Conservation (phyloP, 1,139 yeast genomes). For the Taphrina flavorubra region DNA sequence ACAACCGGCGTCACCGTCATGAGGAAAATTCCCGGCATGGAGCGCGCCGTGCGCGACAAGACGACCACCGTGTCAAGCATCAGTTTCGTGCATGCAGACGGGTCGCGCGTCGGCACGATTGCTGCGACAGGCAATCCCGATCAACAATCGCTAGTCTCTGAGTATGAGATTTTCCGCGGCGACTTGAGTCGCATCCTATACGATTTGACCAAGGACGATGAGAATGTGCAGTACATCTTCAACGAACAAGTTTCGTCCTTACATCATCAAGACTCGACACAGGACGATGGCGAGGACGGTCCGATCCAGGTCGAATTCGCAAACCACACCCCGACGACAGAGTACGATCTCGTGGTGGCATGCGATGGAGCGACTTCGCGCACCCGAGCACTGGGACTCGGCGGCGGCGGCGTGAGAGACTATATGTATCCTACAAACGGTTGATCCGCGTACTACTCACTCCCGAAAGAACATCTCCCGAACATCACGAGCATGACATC, state of each 20-base stretch:
- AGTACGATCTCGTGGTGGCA: slow-evolving; percentile 28
- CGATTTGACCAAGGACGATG: slow-evolving; percentile 11
- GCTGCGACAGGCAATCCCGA: not conserved
- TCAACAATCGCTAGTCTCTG: slow-evolving; percentile 12
- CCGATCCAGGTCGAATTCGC: slow-evolving; percentile 14
- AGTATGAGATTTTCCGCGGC: slow-evolving; percentile 20
- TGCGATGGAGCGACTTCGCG: slow-evolving; percentile 17
- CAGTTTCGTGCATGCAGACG: slow-evolving; percentile 10
- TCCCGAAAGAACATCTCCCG: slow-evolving; percentile 5
- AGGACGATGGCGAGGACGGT: not conserved
- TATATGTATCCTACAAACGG: slow-evolving; percentile 3
- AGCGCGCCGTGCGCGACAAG: slow-evolving; percentile 4
- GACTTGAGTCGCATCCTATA: slow-evolving; percentile 12
- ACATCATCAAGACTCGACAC: not conserved
- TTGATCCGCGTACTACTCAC: slow-evolving; percentile 9
- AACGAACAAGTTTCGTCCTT: not conserved
- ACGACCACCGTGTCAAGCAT: slow-evolving; percentile 11
- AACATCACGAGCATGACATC: not conserved
- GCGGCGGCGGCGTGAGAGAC: slow-evolving; percentile 6
- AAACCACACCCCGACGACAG: not conserved
- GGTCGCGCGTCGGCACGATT: slow-evolving; percentile 4
- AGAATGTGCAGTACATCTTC: slow-evolving; percentile 6
- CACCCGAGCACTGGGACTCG: slow-evolving; percentile 4
- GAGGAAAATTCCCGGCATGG: slow-evolving; percentile 15
- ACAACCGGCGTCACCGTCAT: slow-evolving; percentile 5